Conservation (phyloP, 768 basidiomycete genomes). For the Mycena galopus region DNA sequence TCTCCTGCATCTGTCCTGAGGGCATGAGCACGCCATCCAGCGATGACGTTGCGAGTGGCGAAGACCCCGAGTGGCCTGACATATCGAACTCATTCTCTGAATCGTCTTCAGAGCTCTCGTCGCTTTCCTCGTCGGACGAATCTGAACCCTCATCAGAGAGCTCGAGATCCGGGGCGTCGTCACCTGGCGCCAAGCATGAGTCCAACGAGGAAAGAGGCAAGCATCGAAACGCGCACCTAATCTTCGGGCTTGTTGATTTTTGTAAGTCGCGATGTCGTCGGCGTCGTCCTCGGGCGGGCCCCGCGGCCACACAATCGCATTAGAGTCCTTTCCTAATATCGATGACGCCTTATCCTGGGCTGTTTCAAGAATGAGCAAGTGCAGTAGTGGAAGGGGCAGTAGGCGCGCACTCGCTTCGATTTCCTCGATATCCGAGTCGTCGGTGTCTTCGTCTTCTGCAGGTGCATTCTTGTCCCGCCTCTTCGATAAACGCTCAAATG, state of each 20-base stretch:
- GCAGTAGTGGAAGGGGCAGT: neutral
- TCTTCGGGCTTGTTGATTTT: slow-evolving; percentile 81
- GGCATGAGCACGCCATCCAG: slow-evolving; percentile 14
- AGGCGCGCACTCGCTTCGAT: slow-evolving; percentile 73
- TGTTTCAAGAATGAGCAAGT: slow-evolving; percentile 39
- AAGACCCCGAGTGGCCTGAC: neutral
- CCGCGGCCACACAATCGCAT: slow-evolving; percentile 87
- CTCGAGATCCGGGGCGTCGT: slow-evolving; percentile 72
- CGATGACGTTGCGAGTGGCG: slow-evolving; percentile 9
- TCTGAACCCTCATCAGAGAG: slow-evolving; percentile 71
- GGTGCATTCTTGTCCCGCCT: slow-evolving; percentile 51
- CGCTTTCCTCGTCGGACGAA: slow-evolving; percentile 62
- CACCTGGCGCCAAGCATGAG: slow-evolving; percentile 57
- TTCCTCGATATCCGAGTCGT: slow-evolving; percentile 76
- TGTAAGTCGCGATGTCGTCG: slow-evolving; percentile 68
- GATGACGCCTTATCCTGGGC: slow-evolving; percentile 62
- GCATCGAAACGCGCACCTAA: slow-evolving; percentile 62
- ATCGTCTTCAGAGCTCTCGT: slow-evolving; percentile 41
- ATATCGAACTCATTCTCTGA: slow-evolving; percentile 3
- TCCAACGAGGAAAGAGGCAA: slow-evolving; percentile 9
- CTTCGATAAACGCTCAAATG: slow-evolving; percentile 82
- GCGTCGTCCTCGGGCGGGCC: slow-evolving; percentile 74
- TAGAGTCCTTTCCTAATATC: slow-evolving; percentile 75
- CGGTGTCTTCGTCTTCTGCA: slow-evolving; percentile 42
- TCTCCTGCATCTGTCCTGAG: slow-evolving; percentile 60